Conservation (phyloP, 73 alveolate species). For the Effrenium voratum region DNA sequence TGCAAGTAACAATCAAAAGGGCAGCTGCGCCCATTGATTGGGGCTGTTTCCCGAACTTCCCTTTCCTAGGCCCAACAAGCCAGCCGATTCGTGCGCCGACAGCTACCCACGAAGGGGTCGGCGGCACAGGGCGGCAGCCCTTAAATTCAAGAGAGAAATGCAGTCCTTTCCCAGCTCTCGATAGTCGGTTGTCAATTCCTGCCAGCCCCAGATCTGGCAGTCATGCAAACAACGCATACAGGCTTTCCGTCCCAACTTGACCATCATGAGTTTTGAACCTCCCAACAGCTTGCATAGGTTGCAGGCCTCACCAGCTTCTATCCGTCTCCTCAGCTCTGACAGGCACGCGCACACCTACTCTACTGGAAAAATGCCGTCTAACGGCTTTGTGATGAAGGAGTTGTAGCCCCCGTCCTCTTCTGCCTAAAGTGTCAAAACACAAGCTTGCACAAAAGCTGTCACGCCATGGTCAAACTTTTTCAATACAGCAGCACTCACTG, state of each 20-base stretch:
- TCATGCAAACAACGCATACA: neutral
- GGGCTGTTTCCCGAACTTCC: neutral
- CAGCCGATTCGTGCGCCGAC: neutral
- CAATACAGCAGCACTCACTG: neutral
- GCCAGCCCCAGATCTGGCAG: neutral
- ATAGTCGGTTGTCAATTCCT: slow-evolving; percentile 86
- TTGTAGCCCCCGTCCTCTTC: slow-evolving; percentile 83
- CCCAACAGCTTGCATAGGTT: neutral
- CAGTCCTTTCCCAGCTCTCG: slow-evolving; percentile 78
- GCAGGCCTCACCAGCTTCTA: slow-evolving; percentile 74
- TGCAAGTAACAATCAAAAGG: neutral
- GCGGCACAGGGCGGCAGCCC: too few species aligned
- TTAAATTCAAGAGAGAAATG: too few species aligned
- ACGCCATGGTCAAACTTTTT: neutral
- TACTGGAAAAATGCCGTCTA: neutral
- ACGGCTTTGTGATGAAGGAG: slow-evolving; percentile 65
- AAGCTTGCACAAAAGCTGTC: neutral
- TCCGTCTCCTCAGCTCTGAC: slow-evolving; percentile 14
- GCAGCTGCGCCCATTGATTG: neutral
- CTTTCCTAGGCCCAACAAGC: neutral
- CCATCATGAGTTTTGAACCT: neutral
- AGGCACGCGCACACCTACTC: neutral
- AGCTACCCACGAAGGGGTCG: neutral
- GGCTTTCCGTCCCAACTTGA: neutral
- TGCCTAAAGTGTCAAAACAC: slow-evolving; percentile 48